phyloP scores from a whole-genome alignment of 2,329 filamentous ascomycete species.

The Aureobasidium melanogenum region DNA sequence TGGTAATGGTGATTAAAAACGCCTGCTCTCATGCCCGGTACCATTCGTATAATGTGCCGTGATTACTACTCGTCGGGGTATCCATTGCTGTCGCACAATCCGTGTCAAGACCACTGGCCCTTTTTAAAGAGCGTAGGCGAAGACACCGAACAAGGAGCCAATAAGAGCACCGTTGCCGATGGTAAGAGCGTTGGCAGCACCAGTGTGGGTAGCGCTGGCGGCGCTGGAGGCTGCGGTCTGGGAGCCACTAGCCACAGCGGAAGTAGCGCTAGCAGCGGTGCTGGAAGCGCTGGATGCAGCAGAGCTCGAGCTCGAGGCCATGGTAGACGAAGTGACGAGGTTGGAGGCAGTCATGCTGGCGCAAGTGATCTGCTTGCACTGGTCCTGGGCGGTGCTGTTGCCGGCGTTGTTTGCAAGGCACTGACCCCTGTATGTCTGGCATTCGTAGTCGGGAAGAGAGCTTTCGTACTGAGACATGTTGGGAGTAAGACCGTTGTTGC shows the following conservation, averaged over 20 bases:
- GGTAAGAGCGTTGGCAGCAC: constrained; percentile 38
- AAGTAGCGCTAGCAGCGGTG: constrained; percentile 23
- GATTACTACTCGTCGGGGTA: not conserved
- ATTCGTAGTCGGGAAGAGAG: constrained; percentile 54
- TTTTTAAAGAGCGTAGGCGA: constrained; percentile 49
- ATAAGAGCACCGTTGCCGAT: constrained; percentile 40
- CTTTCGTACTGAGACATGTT: constrained; percentile 48
- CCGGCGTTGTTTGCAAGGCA: constrained; percentile 33
- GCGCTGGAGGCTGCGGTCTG: constrained; percentile 17
- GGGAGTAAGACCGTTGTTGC: constrained; percentile 46
- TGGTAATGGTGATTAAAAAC: constrained; percentile 11
- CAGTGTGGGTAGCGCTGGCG: constrained; percentile 19
- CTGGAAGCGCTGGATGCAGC: constrained; percentile 20
- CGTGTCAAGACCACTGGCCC: not conserved
- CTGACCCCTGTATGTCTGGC: constrained; percentile 40
- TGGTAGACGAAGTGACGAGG: constrained; percentile 25
- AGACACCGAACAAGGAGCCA: constrained; percentile 45
- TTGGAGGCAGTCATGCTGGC: constrained; percentile 41
- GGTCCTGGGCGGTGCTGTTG: constrained; percentile 28
- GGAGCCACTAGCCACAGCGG: constrained; percentile 18
- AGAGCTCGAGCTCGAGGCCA: constrained; percentile 16
- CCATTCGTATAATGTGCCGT: constrained; percentile 9
- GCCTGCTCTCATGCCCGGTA: constrained; percentile 4
- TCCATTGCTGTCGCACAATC: not conserved
- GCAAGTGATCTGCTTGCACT: constrained; percentile 44